A percentile compares a stretch with the other conserved stretches of the same genome.
These are phyloP conservation scores for Debaryomyces sp. DNA, from an alignment of 1,139 yeast species.

Conservation along the genomic window DNA sequence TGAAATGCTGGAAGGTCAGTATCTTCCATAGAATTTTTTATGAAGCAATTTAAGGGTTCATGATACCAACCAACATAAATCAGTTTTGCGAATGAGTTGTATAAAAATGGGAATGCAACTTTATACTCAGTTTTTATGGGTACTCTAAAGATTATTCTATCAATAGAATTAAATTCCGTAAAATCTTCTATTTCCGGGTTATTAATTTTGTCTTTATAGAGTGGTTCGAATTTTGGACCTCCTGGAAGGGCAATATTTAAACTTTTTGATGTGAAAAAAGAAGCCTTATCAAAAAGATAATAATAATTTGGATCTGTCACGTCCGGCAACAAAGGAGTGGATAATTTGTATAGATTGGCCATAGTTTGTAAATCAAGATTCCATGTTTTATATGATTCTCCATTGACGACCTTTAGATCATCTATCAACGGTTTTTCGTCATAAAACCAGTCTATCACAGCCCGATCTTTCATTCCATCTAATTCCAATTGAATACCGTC, in stretches of 20 bases:
- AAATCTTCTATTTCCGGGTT: conserved; percentile 75
- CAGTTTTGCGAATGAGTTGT: conserved; percentile 74
- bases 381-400: conserved; percentile 81
- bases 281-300: conserved; percentile 72
- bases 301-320: conserved; percentile 56
- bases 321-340: conserved; percentile 71
- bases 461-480: conserved; percentile 60
- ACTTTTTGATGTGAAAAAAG: conserved; percentile 90
- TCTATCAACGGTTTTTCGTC: conserved; percentile 77
- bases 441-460: conserved; percentile 75
- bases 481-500: conserved; percentile 70
- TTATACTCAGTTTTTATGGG: conserved; percentile 81
- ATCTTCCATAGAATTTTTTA: conserved; percentile 39
- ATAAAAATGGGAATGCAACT: conserved; percentile 84
- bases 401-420: conserved; percentile 57
- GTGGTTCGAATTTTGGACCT: conserved; percentile 94
- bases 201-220: conserved; percentile 58
- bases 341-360: conserved; percentile 65
- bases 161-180: conserved; percentile 88
- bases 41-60: conserved; percentile 55
- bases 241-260: conserved; percentile 87
- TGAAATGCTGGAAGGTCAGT: conserved; percentile 59
- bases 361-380: conserved; percentile 59
- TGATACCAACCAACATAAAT: conserved; percentile 66
- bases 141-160: conserved; percentile 77